A percentile compares a stretch with the other conserved stretches of the same genome.
These are phyloP conservation scores for Climacium dendroides DNA, from an alignment of 225 moss, liverwort and hornwort genomes.

Conservation along the genomic window DNA sequence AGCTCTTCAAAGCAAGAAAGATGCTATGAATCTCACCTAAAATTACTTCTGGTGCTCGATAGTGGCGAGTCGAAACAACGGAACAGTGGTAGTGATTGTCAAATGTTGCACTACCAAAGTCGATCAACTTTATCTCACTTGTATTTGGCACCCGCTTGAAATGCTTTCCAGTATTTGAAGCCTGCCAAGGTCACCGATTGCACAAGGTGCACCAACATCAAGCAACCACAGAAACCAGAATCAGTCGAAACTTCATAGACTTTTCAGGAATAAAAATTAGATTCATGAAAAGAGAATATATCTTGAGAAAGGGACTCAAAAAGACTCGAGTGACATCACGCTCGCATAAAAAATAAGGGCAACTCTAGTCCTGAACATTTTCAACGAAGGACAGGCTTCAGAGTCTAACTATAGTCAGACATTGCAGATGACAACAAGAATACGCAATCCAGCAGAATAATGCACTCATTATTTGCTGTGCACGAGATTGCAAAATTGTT, in stretches of 20 bases:
- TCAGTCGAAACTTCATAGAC: neutral
- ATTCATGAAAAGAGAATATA: neutral
- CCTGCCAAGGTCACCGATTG: constrained; percentile 18
- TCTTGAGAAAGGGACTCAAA: neutral
- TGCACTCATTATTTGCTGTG: neutral
- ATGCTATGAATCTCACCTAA: constrained; percentile 36
- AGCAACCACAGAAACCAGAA: neutral
- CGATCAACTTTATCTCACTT: constrained; percentile 89
- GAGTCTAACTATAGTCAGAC: neutral
- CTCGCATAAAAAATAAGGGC: neutral
- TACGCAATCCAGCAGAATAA: neutral
- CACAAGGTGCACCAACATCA: neutral
- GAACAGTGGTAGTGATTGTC: constrained; percentile 96
- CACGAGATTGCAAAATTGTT: neutral
- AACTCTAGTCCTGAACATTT: neutral
- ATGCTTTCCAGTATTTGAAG: constrained; percentile 78
- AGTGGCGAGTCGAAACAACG: constrained; percentile 93
- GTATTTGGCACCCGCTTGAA: constrained; percentile 86
- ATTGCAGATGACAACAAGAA: neutral
- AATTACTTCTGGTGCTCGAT: constrained; percentile 95
- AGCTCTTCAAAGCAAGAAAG: constrained; percentile 2
- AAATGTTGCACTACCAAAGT: constrained; percentile 98
- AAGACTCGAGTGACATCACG: neutral
- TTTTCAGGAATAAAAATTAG: neutral
- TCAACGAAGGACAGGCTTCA: neutral